phyloP scores from a whole-genome alignment of 495 filamentous ascomycete species.

The Hypoxylon fragiforme region DNA sequence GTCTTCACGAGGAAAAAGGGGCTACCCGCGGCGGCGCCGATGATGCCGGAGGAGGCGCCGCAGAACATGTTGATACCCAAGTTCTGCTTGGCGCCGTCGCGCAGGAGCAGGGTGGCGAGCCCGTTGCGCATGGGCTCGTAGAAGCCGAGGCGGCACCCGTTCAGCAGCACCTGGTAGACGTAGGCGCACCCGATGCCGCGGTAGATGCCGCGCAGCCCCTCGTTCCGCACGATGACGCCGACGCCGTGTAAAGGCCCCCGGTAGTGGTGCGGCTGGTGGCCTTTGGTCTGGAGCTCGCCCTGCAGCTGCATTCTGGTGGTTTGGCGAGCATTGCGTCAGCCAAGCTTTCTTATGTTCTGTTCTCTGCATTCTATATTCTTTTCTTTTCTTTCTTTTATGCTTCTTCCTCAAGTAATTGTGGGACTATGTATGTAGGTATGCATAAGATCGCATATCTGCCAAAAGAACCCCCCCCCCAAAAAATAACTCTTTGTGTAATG shows the following conservation, averaged over 20 bases:
- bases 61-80: slow-evolving; percentile 90
- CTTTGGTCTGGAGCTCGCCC: slow-evolving; percentile 88
- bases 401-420: no score
- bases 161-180: slow-evolving; percentile 94
- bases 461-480: not conserved
- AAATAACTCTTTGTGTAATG: not conserved
- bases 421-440: not conserved
- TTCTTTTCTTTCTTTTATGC: no score
- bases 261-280: slow-evolving; percentile 82
- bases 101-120: slow-evolving; percentile 66
- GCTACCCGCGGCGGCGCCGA: slow-evolving; percentile 87
- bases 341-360: not conserved
- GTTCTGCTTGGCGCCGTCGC: slow-evolving; percentile 73
- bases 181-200: slow-evolving; percentile 91
- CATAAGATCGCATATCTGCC: not conserved
- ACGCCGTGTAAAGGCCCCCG: slow-evolving; percentile 91
- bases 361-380: not conserved
- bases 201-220: slow-evolving; percentile 83
- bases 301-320: slow-evolving; percentile 82
- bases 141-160: slow-evolving; percentile 95
- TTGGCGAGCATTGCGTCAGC: slow-evolving; percentile 21
- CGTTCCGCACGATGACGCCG: slow-evolving; percentile 86
- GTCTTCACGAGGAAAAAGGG: slow-evolving; percentile 99
- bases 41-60: slow-evolving; percentile 82
- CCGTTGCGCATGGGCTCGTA: slow-evolving; percentile 87